Conservation (phyloP, 495 filamentous ascomycete genomes). For the Penicillium coffeae region DNA sequence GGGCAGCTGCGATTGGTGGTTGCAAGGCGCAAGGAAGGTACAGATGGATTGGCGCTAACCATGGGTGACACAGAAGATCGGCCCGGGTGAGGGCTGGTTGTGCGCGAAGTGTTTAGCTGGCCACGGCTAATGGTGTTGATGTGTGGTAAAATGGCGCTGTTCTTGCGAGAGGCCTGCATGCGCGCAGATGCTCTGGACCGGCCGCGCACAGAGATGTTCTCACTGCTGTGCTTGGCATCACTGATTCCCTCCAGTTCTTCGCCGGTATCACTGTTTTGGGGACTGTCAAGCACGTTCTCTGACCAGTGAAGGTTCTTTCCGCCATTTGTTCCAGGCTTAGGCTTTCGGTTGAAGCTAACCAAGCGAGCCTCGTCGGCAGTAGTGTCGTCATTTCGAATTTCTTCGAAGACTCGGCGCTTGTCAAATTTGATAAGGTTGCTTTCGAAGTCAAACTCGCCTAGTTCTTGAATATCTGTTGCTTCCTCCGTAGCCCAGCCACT, state of each 20-base stretch:
- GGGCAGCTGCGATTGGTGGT: constrained; percentile 71
- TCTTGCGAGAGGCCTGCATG: constrained; percentile 59
- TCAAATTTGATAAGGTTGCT: constrained; percentile 88
- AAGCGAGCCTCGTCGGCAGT: constrained; percentile 85
- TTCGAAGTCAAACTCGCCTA: constrained; percentile 90
- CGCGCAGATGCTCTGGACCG: constrained; percentile 45
- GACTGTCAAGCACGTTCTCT: constrained; percentile 81
- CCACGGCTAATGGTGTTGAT: constrained; percentile 33
- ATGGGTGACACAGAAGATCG: constrained; percentile 38
- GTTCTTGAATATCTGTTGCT: constrained; percentile 92
- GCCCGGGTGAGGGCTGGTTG: constrained; percentile 40
- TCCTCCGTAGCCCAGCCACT: constrained; percentile 97
- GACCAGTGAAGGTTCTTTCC: constrained; percentile 89
- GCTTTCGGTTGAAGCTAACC: constrained; percentile 79
- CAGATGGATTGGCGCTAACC: constrained; percentile 28
- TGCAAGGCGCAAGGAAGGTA: constrained; percentile 43
- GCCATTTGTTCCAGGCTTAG: constrained; percentile 72
- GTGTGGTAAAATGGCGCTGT: constrained; percentile 46
- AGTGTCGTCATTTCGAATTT: constrained; percentile 81
- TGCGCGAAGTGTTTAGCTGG: constrained; percentile 39
- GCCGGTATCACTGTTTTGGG: constrained; percentile 65
- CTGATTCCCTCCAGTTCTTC: constrained; percentile 56
- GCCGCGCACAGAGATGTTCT: constrained; percentile 50
- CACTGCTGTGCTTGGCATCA: constrained; percentile 53
- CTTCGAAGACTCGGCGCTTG: constrained; percentile 81